Evolutionary conservation across 1,284 basidiomycete species (phyloP).

Genomic region (Sporisorium graminicola): DNA sequence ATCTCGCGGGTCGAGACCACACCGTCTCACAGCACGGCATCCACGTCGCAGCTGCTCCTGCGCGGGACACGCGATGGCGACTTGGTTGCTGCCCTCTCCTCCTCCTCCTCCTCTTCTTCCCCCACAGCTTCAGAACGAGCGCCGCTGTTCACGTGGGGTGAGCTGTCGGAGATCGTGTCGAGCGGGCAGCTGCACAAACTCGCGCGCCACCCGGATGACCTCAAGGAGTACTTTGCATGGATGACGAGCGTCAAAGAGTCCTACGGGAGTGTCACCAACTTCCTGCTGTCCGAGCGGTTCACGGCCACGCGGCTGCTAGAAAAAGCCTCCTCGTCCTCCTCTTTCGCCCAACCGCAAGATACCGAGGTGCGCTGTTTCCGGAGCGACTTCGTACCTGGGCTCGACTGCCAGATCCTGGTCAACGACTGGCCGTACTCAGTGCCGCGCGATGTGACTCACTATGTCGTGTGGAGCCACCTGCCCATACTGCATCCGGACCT

Average conservation of each 20-base stretch:
- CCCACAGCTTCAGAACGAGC: too few relatives aligned
- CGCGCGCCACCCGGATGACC: conserved; percentile 26
- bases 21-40: neutral
- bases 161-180: conserved; percentile 14
- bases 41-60: conserved; percentile 15
- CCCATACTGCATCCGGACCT: conserved; percentile 26
- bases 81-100: conserved; percentile 12
- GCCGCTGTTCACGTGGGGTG: conserved; percentile 30
- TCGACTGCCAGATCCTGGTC: conserved; percentile 28
- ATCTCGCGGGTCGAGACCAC: neutral
- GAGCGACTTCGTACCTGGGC: neutral
- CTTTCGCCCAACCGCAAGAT: too few relatives aligned
- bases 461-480: conserved; percentile 26
- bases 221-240: conserved; percentile 44
- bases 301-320: conserved; percentile 19
- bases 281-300: conserved; percentile 22
- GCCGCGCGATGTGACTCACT: conserved; percentile 12
- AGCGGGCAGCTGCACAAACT: conserved; percentile 17
- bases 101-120: neutral
- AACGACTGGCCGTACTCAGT: conserved; percentile 45
- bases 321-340: neutral
- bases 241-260: conserved; percentile 29
- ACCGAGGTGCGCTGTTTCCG: conserved; percentile 13
- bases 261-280: conserved; percentile 22
- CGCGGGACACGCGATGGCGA: conserved; percentile 35